phyloP scores from a whole-genome alignment of 2,329 filamentous ascomycete species.

The Mycosphaerelloides madeirae region DNA sequence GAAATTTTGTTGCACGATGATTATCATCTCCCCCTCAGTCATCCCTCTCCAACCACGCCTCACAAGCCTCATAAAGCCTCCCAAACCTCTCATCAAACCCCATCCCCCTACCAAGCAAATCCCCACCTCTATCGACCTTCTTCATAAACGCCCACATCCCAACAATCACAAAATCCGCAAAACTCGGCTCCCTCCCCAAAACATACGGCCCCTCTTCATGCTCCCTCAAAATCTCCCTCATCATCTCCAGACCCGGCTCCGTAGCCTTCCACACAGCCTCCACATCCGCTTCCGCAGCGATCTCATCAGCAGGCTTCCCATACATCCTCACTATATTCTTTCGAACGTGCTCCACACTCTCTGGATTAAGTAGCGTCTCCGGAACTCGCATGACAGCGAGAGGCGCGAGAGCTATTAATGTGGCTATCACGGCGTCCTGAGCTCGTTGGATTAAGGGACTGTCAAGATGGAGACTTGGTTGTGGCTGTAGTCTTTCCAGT shows the following conservation, averaged over 20 bases:
- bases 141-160: slow-evolving; percentile 41
- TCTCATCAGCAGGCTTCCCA: slow-evolving; percentile 52
- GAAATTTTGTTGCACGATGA: too few species aligned
- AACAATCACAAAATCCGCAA: slow-evolving; percentile 53
- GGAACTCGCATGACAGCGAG: slow-evolving; percentile 50
- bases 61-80: slow-evolving; percentile 35
- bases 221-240: slow-evolving; percentile 31
- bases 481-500: slow-evolving; percentile 57
- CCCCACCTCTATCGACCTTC: slow-evolving; percentile 21
- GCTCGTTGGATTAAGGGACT: slow-evolving; percentile 37
- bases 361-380: slow-evolving; percentile 47
- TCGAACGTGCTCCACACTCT: slow-evolving; percentile 56
- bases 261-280: slow-evolving; percentile 48
- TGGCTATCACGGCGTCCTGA: slow-evolving; percentile 39
- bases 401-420: slow-evolving; percentile 38
- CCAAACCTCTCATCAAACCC: slow-evolving; percentile 35
- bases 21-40: too few species aligned
- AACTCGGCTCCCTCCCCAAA: slow-evolving; percentile 50
- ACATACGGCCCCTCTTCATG: slow-evolving; percentile 58
- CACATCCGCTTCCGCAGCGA: slow-evolving; percentile 37
- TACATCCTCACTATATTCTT: slow-evolving; percentile 38
- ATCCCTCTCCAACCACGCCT: slow-evolving; percentile 36
- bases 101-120: slow-evolving; percentile 37
- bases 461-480: slow-evolving; percentile 55
- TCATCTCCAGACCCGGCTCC: slow-evolving; percentile 42